A percentile compares a stretch with the other conserved stretches of the same genome.
These are phyloP conservation scores for Hanseniaspora sp. DNA, from an alignment of 1,139 yeast species.

Conservation along the genomic window DNA sequence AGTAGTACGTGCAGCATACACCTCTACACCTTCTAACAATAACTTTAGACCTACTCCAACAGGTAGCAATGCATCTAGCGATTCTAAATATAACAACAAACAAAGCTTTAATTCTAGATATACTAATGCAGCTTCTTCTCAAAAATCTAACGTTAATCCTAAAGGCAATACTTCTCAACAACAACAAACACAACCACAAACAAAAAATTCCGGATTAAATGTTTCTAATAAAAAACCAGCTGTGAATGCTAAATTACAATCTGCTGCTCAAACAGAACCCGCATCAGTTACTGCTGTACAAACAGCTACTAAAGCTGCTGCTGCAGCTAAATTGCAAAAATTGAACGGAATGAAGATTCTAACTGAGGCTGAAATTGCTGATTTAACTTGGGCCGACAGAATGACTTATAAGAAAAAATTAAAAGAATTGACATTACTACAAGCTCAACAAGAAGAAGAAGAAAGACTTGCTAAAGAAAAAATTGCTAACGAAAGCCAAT, in stretches of 20 bases:
- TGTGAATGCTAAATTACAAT: conserved; percentile 16
- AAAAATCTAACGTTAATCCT: conserved; percentile 23
- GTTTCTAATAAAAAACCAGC: conserved; percentile 16
- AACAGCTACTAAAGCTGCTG: conserved; percentile 22
- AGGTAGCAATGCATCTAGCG: conserved; percentile 15
- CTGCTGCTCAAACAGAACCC: conserved; percentile 12
- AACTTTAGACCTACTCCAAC: neutral
- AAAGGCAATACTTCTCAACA: conserved; percentile 29
- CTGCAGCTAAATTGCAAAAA: conserved; percentile 19
- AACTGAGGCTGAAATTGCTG: conserved; percentile 13
- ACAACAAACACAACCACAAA: conserved; percentile 16
- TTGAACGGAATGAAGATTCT: conserved; percentile 17
- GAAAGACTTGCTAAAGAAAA: conserved; percentile 9
- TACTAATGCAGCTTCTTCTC: conserved; percentile 28
- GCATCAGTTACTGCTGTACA: conserved; percentile 17
- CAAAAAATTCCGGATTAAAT: conserved; percentile 16
- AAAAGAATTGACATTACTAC: conserved; percentile 3
- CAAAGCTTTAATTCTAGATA: conserved; percentile 20
- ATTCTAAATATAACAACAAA: conserved; percentile 15
- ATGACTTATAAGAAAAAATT: conserved; percentile 19
- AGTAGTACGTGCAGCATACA: conserved; percentile 11
- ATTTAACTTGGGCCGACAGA: conserved; percentile 34
- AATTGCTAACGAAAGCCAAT: neutral
- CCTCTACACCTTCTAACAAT: neutral
- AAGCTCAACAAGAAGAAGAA: conserved; percentile 15